Percentiles rank a stretch among this genome's conserved stretches.
Evolutionary conservation across 2,329 filamentous ascomycete genomes (phyloP).

Genomic region (Epicoccum sorghinum): DNA sequence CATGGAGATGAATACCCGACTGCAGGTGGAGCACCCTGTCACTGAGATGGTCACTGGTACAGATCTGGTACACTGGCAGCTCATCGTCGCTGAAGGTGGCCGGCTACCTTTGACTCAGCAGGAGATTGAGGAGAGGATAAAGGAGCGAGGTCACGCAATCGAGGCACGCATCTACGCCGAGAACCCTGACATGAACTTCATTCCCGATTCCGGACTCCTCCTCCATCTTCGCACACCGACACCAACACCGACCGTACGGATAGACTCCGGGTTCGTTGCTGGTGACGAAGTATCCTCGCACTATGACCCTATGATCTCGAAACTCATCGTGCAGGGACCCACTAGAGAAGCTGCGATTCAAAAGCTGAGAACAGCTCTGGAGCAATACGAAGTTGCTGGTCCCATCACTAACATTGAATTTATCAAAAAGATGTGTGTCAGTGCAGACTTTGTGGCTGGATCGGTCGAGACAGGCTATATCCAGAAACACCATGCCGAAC

Average conservation of each 20-base stretch:
- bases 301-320: constrained; percentile 99
- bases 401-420: constrained; percentile 97
- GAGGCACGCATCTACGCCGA: constrained; percentile 97
- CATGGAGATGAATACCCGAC: constrained; percentile 77
- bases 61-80: constrained; percentile 93
- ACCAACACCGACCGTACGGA: constrained; percentile 74
- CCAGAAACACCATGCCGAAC: constrained; percentile 78
- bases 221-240: constrained; percentile 79
- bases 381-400: constrained; percentile 90
- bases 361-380: constrained; percentile 79
- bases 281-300: constrained; percentile 92
- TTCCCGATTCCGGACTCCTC: constrained; percentile 89
- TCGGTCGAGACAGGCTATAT: constrained; percentile 97
- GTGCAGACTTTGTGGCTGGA: constrained; percentile 80
- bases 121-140: constrained; percentile 72
- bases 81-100: constrained; percentile 79
- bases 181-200: constrained; percentile 87
- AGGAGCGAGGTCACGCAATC: constrained; percentile 80
- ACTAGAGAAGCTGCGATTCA: constrained; percentile 81
- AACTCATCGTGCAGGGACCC: constrained; percentile 87
- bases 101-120: constrained; percentile 69
- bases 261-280: constrained; percentile 90
- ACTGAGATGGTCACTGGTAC: constrained; percentile 79
- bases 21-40: constrained; percentile 97
- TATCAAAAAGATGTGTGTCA: constrained; percentile 83